A percentile compares a stretch with the other conserved stretches of the same genome.
phyloP scores from a whole-genome alignment of 2,329 filamentous ascomycete genomes.

The Xylaria sp. region DNA sequence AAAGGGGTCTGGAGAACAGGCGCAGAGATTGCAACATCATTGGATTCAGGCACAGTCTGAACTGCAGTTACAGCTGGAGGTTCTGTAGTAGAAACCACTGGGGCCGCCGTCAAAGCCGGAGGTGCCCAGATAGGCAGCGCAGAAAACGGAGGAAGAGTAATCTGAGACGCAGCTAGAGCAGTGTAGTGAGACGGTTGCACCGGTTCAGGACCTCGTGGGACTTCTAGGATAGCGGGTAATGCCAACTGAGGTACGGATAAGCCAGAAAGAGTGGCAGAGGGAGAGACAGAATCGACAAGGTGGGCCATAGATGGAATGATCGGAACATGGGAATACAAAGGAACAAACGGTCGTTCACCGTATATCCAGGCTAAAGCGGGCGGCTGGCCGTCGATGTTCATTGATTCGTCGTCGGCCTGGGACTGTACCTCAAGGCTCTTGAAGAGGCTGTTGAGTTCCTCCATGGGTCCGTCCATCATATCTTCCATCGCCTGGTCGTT shows the following conservation, averaged over 20 bases:
- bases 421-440: background rate
- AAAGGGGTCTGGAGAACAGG: background rate
- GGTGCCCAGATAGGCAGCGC: background rate
- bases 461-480: background rate
- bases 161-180: background rate
- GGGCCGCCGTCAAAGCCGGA: background rate
- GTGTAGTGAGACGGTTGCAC: background rate
- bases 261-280: background rate
- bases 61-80: background rate
- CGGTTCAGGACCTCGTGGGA: background rate
- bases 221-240: too few species aligned
- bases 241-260: background rate
- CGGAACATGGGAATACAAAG: background rate
- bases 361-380: conserved; percentile 5
- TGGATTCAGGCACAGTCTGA: background rate
- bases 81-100: too few species aligned
- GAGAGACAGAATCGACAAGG: too few species aligned
- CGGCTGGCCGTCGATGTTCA: background rate
- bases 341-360: background rate
- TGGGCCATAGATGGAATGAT: too few species aligned
- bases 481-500: background rate
- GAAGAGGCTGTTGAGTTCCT: background rate
- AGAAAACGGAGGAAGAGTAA: background rate
- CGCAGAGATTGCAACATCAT: background rate
- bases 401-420: background rate